Conservation (phyloP, 2,329 filamentous ascomycete genomes). For the Camptophora hylomeconis region DNA sequence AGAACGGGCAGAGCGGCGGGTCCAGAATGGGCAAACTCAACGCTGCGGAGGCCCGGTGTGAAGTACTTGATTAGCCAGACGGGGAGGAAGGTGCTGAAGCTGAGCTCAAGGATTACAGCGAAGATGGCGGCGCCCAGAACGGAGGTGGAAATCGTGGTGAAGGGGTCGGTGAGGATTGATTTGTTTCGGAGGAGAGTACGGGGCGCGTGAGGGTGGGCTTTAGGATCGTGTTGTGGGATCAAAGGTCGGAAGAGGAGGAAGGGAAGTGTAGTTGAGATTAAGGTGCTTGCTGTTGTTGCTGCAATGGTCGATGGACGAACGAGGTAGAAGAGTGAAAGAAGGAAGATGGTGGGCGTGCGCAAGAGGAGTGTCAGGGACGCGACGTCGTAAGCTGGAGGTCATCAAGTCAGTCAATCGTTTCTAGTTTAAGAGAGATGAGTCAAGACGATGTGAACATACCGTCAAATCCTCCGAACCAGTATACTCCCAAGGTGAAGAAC, state of each 20-base stretch:
- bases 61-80: conserved; percentile 64
- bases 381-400: conserved; percentile 46
- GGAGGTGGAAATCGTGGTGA: conserved; percentile 51
- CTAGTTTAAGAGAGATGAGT: neutral
- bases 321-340: conserved; percentile 66
- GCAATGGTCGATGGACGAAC: conserved; percentile 49
- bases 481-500: conserved; percentile 53
- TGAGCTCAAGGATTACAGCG: conserved; percentile 55
- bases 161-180: conserved; percentile 50
- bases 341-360: conserved; percentile 61
- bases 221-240: conserved; percentile 49
- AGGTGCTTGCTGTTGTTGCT: conserved; percentile 52
- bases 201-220: conserved; percentile 24
- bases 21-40: conserved; percentile 54
- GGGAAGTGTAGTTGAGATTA: conserved; percentile 56
- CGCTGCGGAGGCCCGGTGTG: conserved; percentile 51
- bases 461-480: conserved; percentile 64
- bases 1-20: conserved; percentile 36
- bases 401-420: neutral
- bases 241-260: conserved; percentile 62
- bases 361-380: conserved; percentile 55
- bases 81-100: conserved; percentile 59
- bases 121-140: conserved; percentile 62
- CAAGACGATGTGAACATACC: conserved; percentile 20
- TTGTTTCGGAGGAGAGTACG: conserved; percentile 39